Base-by-base conservation (phyloP, 2,329 filamentous ascomycete genomes). In the Phoma sp. region DNA sequence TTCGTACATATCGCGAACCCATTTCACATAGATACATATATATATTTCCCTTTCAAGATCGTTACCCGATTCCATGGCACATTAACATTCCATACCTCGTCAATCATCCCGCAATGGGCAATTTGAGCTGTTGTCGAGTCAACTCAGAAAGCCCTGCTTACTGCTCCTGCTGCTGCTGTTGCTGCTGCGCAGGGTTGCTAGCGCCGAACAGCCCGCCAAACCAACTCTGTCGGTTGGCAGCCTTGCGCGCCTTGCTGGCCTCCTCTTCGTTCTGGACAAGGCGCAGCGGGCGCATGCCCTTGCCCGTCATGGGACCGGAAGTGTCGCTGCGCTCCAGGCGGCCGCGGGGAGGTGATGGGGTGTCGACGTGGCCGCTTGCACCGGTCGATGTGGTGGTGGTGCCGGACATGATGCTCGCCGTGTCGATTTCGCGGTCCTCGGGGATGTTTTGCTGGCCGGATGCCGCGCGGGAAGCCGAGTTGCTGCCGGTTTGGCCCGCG, bases 261-360 rank as follows among this genome's bases (percentile, higher is more conserved):
- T 73, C 69, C 23, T 74, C 73, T 18, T 78, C 77, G 52, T 96
- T 91, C 75, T 95, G 90, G 41, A 98, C 92, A 27, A 99, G 82
- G 13, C 93, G 84, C 61, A 99, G 79, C 6, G 93, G 93, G 32
- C 93, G 84, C 54, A 96, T 87, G 75, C 95, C 95, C 68, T 87
- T 79, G 36, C 80, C 80, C 23, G 78, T 77, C 77, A 82, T 81
- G 14, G 78, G 70, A 11, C 75, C 75, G 3, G 62, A 58, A 10
- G 64, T 66, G 11, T 66, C 64, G 38, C 67, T 74, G 9, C 76
- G 72, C 10, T 75, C 85, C 10, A 55, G 24, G 77, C 89, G 88
- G 45, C 82, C 80, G 51, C 83, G 82, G 2, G 84, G 83, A 8
- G 83, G 83, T 29, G 66, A 70, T 0, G 75, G 74, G 0, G 74